A percentile compares a stretch with the other conserved stretches of the same genome.
phyloP scores from a whole-genome alignment of 495 filamentous ascomycete genomes.

The Chlorociboria aeruginascens region DNA sequence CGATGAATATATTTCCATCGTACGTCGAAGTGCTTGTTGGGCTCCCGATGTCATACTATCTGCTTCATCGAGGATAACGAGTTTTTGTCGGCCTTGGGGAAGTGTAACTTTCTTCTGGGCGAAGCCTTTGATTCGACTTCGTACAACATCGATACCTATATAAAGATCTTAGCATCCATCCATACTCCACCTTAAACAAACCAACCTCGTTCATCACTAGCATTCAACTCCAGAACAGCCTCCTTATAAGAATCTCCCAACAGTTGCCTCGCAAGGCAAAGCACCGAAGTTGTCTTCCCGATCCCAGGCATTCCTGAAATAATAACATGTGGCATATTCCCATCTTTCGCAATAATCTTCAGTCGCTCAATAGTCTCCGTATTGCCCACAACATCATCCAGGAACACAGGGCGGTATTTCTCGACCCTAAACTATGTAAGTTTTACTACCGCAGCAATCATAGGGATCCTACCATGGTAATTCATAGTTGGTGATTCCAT shows the following conservation, averaged over 20 bases:
- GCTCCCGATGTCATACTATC: constrained; percentile 96
- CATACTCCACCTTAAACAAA: neutral
- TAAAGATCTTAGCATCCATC: neutral
- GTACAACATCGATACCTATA: constrained; percentile 86
- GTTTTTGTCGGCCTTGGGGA: constrained; percentile 79
- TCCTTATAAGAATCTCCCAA: constrained; percentile 95
- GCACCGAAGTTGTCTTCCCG: constrained; percentile 92
- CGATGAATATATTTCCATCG: constrained; percentile 97
- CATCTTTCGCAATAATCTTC: constrained; percentile 98
- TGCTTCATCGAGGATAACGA: constrained; percentile 96
- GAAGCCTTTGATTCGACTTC: constrained; percentile 98
- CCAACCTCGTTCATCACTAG: constrained; percentile 82
- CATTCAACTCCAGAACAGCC: constrained; percentile 91
- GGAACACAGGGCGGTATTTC: constrained; percentile 88
- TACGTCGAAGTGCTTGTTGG: constrained; percentile 88
- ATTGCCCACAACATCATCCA: constrained; percentile 96
- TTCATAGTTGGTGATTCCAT: constrained; percentile 60
- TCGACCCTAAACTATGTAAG: constrained; percentile 62
- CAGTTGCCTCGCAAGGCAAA: constrained; percentile 87
- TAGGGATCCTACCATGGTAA: constrained; percentile 67
- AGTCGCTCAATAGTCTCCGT: constrained; percentile 93
- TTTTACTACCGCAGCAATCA: constrained; percentile 4
- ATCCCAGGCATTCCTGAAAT: constrained; percentile 99
- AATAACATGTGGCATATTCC: constrained; percentile 98
- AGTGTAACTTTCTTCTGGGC: constrained; percentile 99